Conservation (phyloP, 2,329 filamentous ascomycete genomes). For the Exophiala dermatitidis region DNA sequence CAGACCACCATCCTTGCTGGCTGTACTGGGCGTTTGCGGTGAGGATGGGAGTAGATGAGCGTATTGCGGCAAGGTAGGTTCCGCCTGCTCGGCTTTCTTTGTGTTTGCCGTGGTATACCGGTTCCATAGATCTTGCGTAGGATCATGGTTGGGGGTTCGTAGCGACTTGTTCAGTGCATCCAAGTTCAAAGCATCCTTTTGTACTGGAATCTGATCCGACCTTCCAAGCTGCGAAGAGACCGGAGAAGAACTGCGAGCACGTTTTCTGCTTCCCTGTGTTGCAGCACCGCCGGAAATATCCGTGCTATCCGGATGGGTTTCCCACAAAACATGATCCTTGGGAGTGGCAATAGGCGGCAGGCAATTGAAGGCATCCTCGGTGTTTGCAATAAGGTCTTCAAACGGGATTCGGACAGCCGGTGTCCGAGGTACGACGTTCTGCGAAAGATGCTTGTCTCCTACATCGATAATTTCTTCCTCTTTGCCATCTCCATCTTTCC, state of each 20-base stretch:
- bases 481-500: not conserved
- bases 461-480: not conserved
- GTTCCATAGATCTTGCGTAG: conserved; percentile 69
- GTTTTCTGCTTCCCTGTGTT: conserved; percentile 50
- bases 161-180: conserved; percentile 53
- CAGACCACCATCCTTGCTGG: conserved; percentile 43
- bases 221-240: conserved; percentile 52
- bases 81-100: conserved; percentile 38
- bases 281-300: conserved; percentile 42
- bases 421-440: conserved; percentile 45
- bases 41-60: conserved; percentile 63
- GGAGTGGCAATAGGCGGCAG: conserved; percentile 48
- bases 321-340: conserved; percentile 56
- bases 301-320: conserved; percentile 41
- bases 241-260: conserved; percentile 67
- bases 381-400: conserved; percentile 55
- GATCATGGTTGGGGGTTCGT: conserved; percentile 62
- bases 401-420: conserved; percentile 53
- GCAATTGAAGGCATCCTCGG: conserved; percentile 48
- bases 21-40: conserved; percentile 55
- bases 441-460: not conserved
- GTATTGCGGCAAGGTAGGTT: conserved; percentile 50
- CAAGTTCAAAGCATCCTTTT: conserved; percentile 47
- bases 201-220: conserved; percentile 36
- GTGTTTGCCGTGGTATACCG: conserved; percentile 56